Percentiles rank a stretch among this genome's conserved stretches.
phyloP scores from a whole-genome alignment of 495 filamentous ascomycete genomes.

The Tirmania nivea region DNA sequence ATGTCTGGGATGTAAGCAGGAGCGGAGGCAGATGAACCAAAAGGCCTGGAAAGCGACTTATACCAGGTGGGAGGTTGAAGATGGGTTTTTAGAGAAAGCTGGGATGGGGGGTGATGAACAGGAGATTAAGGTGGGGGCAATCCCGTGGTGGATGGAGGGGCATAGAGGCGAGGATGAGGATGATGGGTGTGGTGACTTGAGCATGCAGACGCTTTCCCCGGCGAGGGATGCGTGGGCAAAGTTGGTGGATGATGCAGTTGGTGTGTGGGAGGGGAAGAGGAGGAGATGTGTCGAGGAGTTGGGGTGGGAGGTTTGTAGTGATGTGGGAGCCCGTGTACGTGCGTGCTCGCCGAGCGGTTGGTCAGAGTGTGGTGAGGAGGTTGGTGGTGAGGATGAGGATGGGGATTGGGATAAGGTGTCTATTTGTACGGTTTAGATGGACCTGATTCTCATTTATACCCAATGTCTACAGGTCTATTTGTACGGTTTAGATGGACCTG shows the following conservation, averaged over 20 bases:
- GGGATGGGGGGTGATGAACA: too few relatives aligned
- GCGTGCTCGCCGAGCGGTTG: too few relatives aligned
- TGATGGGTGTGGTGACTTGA: not conserved
- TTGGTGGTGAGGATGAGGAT: not conserved
- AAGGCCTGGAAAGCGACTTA: too few relatives aligned
- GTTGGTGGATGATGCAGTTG: not conserved
- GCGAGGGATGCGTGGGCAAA: not conserved
- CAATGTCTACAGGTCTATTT: too few relatives aligned
- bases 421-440: too few relatives aligned
- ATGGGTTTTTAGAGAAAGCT: too few relatives aligned
- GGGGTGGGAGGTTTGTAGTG: not conserved
- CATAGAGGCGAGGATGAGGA: not conserved
- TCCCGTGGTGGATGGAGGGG: not conserved
- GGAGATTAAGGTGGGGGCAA: too few relatives aligned
- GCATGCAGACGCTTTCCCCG: not conserved
- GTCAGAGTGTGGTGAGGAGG: constrained; percentile 19
- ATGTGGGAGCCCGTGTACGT: too few relatives aligned
- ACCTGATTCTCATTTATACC: too few relatives aligned
- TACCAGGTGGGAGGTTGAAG: too few relatives aligned
- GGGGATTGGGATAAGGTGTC: not conserved
- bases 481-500: too few relatives aligned
- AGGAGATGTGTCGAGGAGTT: constrained; percentile 21
- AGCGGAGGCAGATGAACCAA: not conserved
- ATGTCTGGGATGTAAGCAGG: not conserved
- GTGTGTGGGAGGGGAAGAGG: constrained; percentile 26